Evolutionary conservation across 2,329 filamentous ascomycete species (phyloP).

Genomic region (Neonectria magnoliae): DNA sequence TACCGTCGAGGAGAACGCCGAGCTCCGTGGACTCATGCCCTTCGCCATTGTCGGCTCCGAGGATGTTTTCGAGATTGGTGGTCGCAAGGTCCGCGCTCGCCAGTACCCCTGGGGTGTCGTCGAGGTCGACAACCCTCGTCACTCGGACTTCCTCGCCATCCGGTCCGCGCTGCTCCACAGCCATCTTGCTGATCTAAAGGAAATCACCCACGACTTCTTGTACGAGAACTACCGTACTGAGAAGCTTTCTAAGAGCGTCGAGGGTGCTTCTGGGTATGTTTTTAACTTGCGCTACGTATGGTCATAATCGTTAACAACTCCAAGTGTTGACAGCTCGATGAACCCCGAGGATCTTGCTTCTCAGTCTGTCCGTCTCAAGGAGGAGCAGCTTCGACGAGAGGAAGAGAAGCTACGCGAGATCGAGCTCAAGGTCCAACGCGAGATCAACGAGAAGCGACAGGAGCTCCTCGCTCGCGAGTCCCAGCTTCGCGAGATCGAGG

Average conservation of each 20-base stretch:
- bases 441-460: conserved; percentile 99
- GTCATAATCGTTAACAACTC: conserved; percentile 44
- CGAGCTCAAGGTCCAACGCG: conserved; percentile 98
- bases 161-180: conserved; percentile 96
- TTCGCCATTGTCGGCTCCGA: conserved; percentile 99
- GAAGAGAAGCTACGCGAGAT: conserved; percentile 99
- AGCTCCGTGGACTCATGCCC: conserved; percentile 96
- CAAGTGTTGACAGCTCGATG: conserved; percentile 79
- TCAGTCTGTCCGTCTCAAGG: conserved; percentile 98
- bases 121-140: conserved; percentile 98
- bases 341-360: conserved; percentile 97
- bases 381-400: conserved; percentile 97
- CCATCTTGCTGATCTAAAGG: conserved; percentile 97
- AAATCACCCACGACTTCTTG: conserved; percentile 99
- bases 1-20: conserved; percentile 98
- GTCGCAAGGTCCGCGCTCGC: conserved; percentile 89
- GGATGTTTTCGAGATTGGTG: conserved; percentile 92
- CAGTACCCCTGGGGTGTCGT: conserved; percentile 99
- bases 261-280: conserved; percentile 88
- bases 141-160: conserved; percentile 98
- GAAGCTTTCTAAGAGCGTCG: conserved; percentile 99
- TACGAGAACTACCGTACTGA: conserved; percentile 99
- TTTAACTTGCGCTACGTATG: conserved; percentile 1
- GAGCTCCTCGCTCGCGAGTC: conserved; percentile 97
- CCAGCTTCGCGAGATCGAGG: conserved; percentile 98